phyloP scores from a whole-genome alignment of 805 yeast species.

The Scheffersomyces spartinae region DNA sequence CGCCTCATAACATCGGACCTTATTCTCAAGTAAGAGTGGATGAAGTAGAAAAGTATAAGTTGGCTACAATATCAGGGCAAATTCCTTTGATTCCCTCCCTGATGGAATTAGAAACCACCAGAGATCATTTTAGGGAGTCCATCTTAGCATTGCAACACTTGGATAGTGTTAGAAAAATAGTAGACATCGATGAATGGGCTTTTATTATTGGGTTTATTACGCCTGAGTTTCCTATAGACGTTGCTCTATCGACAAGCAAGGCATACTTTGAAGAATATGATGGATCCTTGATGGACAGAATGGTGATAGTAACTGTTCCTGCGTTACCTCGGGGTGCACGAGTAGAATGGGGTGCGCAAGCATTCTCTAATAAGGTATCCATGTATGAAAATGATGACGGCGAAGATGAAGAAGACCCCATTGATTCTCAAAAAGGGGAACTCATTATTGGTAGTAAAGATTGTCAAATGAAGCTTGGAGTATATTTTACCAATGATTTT shows the following conservation, averaged over 20 bases:
- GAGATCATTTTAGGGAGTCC: slow-evolving; percentile 11
- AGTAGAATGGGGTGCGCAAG: slow-evolving; percentile 68
- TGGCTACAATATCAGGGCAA: slow-evolving; percentile 75
- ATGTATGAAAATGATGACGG: slow-evolving; percentile 33
- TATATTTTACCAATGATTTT: too few species aligned
- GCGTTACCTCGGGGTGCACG: slow-evolving; percentile 52
- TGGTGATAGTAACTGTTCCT: slow-evolving; percentile 44
- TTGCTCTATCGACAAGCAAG: too few species aligned
- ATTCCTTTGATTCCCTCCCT: slow-evolving; percentile 70
- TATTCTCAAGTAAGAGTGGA: slow-evolving; percentile 76
- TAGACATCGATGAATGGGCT: slow-evolving; percentile 33
- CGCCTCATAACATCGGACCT: slow-evolving; percentile 97
- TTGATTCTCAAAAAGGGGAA: slow-evolving; percentile 1
- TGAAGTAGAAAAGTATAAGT: slow-evolving; percentile 20
- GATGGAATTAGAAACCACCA: slow-evolving; percentile 36
- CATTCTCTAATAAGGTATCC: slow-evolving; percentile 27
- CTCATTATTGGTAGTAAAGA: background rate
- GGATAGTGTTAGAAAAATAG: slow-evolving; percentile 45
- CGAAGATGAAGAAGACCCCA: slow-evolving; percentile 21
- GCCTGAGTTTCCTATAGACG: slow-evolving; percentile 5
- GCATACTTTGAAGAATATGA: slow-evolving; percentile 25
- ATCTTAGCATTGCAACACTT: slow-evolving; percentile 67
- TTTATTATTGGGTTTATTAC: slow-evolving; percentile 47
- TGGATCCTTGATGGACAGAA: slow-evolving; percentile 10
- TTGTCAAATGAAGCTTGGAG: background rate